Base-by-base conservation (phyloP, 805 yeast species). In the Pichia nanzhaoensis region DNA sequence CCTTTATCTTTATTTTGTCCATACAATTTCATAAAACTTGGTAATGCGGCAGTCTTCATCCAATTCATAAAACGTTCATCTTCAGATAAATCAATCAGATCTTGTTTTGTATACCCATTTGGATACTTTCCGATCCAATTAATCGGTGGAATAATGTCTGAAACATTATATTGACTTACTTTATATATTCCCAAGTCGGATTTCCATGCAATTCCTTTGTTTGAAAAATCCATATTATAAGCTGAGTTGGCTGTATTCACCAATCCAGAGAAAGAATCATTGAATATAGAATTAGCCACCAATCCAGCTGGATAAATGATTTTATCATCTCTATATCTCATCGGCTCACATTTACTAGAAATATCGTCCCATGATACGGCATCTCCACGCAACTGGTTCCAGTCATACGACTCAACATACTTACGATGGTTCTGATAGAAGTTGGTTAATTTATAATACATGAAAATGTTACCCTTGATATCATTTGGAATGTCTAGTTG, bases 11-110 rank as follows among this genome's bases (percentile, higher is more conserved):
- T 82, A 64, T 87, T 90, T 54, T 84, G 78, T 38, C 83, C 74
- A 35, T 89, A 90, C 32, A 89, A 66, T 60, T 93, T 91, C 71
- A 84, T 80, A 59, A 93, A 91, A 12, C 83, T 78, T 22, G 98
- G 95, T 51, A 91, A 70, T 0, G 95, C 96, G 0, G 98, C 96
- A 1, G 97, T 89, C 57, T 95, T 78, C 97, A 91, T 91, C 99
- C 99, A 91, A 63, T 89, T 91, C 69, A 89, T 96, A 55, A 91
- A 76, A 52, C 81, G 81, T 59, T 87, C 91, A 88, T 93, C 81
- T 32, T 66, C 60, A 2, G 85, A 73, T 39, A 91, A 60, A 58
- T 85, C 82, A 3, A 95, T 95, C 49, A 91, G 55, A 61, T 87
- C 88, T 5, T 77, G 77, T 30, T 75, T 80, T n/a, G 84, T 87